Percentiles rank a stretch among this genome's conserved stretches.
These are phyloP conservation scores for Abrus pulchellus DNA, from an alignment of 306 rosid species.

Conservation along the genomic window DNA sequence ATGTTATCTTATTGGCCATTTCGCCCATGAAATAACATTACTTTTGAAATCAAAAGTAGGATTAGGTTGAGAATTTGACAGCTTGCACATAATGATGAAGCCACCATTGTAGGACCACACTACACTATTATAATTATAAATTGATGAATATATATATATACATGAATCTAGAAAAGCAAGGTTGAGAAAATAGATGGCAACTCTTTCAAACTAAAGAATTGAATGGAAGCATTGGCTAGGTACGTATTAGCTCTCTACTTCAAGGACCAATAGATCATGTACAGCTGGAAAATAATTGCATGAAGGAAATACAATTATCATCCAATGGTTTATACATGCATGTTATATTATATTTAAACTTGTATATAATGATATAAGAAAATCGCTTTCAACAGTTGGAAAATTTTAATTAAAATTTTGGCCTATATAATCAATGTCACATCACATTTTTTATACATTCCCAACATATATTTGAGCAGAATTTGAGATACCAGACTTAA, in stretches of 20 bases:
- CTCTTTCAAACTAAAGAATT: slow-evolving; percentile 6
- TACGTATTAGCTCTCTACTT: slow-evolving; percentile 1
- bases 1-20: slow-evolving; percentile 22
- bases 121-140: slow-evolving; percentile 20
- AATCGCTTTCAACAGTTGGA: background rate
- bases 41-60: slow-evolving; percentile 29
- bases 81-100: background rate
- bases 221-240: slow-evolving; percentile 5
- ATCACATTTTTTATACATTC: too few relatives aligned
- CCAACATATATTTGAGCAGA: too few relatives aligned
- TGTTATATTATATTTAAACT: background rate
- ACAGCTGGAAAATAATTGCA: background rate
- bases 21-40: slow-evolving; percentile 4
- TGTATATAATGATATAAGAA: background rate
- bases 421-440: background rate
- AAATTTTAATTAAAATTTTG: background rate
- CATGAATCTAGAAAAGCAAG: slow-evolving; percentile 28
- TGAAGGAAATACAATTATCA: background rate
- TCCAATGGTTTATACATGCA: background rate
- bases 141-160: background rate
- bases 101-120: slow-evolving; percentile 39
- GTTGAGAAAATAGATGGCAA: slow-evolving; percentile 7
- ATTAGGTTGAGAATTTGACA: slow-evolving; percentile 49
- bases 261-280: background rate
- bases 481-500: too few relatives aligned